Evolutionary conservation across 441 rosid genomes (phyloP).

Genomic region (Croton setiger): DNA sequence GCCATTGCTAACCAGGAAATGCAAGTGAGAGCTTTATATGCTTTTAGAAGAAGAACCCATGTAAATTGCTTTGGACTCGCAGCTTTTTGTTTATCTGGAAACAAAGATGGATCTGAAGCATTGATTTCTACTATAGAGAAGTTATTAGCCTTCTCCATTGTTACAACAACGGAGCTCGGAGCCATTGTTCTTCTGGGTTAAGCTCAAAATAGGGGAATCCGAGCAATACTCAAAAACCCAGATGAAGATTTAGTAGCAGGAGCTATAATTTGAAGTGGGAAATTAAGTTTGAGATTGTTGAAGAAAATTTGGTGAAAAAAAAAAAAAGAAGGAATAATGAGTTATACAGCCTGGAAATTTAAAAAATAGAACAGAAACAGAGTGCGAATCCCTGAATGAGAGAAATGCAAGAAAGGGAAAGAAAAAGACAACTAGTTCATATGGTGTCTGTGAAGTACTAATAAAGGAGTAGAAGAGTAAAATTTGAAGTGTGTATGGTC

Average conservation of each 20-base stretch:
- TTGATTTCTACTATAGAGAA: slow-evolving; percentile 50
- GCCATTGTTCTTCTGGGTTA: slow-evolving; percentile 36
- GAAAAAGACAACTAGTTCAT: slow-evolving; percentile 20
- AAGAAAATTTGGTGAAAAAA: slow-evolving; percentile 12
- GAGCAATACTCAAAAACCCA: slow-evolving; percentile 15
- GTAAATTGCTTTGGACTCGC: slow-evolving; percentile 64
- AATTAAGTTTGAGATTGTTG: slow-evolving; percentile 23
- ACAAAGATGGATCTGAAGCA: slow-evolving; percentile 41
- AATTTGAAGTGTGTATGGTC: neutral
- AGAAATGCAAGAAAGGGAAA: slow-evolving; percentile 5
- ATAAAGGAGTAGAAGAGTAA: slow-evolving; percentile 31
- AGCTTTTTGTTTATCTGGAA: slow-evolving; percentile 56
- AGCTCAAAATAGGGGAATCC: slow-evolving; percentile 1
- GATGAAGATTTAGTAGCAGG: slow-evolving; percentile 25
- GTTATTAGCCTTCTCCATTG: slow-evolving; percentile 60
- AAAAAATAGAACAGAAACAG: slow-evolving; percentile 26
- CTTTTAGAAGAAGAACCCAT: slow-evolving; percentile 62
- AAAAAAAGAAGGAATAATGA: neutral
- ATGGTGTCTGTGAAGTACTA: slow-evolving; percentile 37
- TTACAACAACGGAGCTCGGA: slow-evolving; percentile 60
- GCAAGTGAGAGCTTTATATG: slow-evolving; percentile 54
- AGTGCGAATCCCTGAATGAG: slow-evolving; percentile 19
- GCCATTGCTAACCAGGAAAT: slow-evolving; percentile 58
- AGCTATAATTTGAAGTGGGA: slow-evolving; percentile 14
- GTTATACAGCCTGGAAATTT: slow-evolving; percentile 30